phyloP scores from a whole-genome alignment of 2,329 filamentous ascomycete genomes.

The Curvularia hawaiiensis region DNA sequence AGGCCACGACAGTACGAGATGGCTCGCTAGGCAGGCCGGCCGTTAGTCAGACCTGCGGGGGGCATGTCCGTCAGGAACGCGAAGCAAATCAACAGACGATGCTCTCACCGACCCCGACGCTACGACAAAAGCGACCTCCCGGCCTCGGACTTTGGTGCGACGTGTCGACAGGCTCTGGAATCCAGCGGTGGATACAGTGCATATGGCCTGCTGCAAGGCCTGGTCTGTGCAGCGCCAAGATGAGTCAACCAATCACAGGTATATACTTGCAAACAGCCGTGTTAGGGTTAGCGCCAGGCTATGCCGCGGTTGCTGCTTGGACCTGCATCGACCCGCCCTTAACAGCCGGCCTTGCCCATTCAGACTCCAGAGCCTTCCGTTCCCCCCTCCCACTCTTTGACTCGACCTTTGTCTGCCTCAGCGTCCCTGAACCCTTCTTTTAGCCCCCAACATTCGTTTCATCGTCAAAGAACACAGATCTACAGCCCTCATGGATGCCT shows the following conservation, averaged over 20 bases:
- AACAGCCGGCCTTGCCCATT: constrained; percentile 20
- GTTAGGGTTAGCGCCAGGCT: constrained; percentile 19
- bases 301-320: constrained; percentile 18
- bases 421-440: constrained; percentile 3
- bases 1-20: constrained; percentile 5
- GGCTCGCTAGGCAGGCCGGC: constrained; percentile 9
- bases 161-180: constrained; percentile 4
- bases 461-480: constrained; percentile 8
- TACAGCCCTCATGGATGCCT: constrained; percentile 14
- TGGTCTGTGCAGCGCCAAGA: constrained; percentile 15
- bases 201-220: constrained; percentile 13
- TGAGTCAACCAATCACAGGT: constrained; percentile 15
- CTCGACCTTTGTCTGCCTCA: constrained; percentile 16
- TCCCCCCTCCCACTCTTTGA: constrained; percentile 8
- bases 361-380: constrained; percentile 14
- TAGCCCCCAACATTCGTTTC: constrained; percentile 6
- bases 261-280: constrained; percentile 7
- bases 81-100: constrained; percentile 1
- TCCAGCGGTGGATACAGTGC: constrained; percentile 9
- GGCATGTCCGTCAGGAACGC: constrained; percentile 1
- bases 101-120: constrained; percentile 11
- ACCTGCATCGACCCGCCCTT: constrained; percentile 20
- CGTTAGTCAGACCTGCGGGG: constrained; percentile 5
- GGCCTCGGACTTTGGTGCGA: constrained; percentile 6
- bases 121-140: constrained; percentile 2